Percentiles rank a stretch among this genome's conserved stretches.
phyloP scores from a whole-genome alignment of 768 basidiomycete genomes.

The Hemileccinum impolitum region DNA sequence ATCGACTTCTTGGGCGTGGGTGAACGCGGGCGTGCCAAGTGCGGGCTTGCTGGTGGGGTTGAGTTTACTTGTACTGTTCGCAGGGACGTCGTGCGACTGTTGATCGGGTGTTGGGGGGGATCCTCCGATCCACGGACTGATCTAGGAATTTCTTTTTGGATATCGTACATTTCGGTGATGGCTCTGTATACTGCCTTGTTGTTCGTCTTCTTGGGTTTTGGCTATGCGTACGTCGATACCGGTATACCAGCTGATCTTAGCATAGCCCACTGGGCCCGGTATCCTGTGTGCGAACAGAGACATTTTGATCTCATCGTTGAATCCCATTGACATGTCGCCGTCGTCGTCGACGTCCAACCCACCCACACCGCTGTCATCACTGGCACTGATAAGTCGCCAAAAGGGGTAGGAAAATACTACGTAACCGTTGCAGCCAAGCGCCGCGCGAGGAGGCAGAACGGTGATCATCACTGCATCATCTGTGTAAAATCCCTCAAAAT shows the following conservation, averaged over 20 bases:
- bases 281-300: too few relatives aligned
- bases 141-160: too few relatives aligned
- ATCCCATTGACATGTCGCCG: background rate
- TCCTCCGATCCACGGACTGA: background rate
- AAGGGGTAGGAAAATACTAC: conserved; percentile 13
- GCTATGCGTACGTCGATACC: background rate
- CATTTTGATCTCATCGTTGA: background rate
- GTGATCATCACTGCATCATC: background rate
- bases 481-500: background rate
- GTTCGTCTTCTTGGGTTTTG: background rate
- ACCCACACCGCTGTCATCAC: background rate
- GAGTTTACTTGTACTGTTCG: conserved; percentile 13
- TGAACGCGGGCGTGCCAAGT: conserved; percentile 5
- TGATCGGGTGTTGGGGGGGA: conserved; percentile 5
- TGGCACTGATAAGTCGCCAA: background rate
- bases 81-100: conserved; percentile 5
- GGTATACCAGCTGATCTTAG: background rate
- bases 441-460: too few relatives aligned
- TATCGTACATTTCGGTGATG: too few relatives aligned
- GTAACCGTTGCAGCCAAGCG: conserved; percentile 4
- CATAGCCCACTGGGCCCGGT: too few relatives aligned
- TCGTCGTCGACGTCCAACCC: background rate
- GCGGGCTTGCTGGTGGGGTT: conserved; percentile 4
- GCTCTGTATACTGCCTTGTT: too few relatives aligned
- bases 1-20: conserved; percentile 10